Evolutionary conservation across 768 basidiomycete species (phyloP).

Genomic region (Mycena kentingensis): DNA sequence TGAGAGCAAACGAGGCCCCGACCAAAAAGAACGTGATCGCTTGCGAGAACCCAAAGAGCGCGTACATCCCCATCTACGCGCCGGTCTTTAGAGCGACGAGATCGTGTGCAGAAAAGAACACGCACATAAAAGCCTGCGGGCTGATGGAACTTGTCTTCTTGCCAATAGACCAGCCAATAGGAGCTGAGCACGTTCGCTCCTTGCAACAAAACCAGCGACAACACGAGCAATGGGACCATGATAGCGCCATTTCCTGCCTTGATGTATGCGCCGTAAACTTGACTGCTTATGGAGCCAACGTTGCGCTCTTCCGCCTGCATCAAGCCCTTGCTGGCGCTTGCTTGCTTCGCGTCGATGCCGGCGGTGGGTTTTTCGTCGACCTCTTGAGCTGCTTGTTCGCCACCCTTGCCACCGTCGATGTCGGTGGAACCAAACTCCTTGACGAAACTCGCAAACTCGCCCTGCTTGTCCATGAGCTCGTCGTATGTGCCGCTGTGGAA

Average conservation of each 20-base stretch:
- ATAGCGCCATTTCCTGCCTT: constrained; percentile 66
- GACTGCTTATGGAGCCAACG: constrained; percentile 63
- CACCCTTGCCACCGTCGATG: constrained; percentile 48
- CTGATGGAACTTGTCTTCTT: constrained; percentile 65
- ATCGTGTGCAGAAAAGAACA: constrained; percentile 5
- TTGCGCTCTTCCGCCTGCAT: constrained; percentile 89
- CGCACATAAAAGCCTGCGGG: constrained; percentile 73
- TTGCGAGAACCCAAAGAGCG: constrained; percentile 68
- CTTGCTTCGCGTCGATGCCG: constrained; percentile 37
- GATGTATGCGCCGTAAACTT: constrained; percentile 64
- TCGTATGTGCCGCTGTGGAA: constrained; percentile 60
- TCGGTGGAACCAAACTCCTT: constrained; percentile 76
- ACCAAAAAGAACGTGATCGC: constrained; percentile 69
- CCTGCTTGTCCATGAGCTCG: constrained; percentile 64
- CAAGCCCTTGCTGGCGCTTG: constrained; percentile 48
- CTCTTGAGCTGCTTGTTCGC: constrained; percentile 49
- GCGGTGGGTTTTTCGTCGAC: constrained; percentile 37
- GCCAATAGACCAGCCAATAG: constrained; percentile 89
- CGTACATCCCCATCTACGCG: constrained; percentile 79
- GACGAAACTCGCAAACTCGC: constrained; percentile 74
- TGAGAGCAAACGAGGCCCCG: constrained; percentile 61
- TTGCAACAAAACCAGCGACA: constrained; percentile 68
- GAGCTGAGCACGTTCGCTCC: constrained; percentile 69
- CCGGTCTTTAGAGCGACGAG: not conserved
- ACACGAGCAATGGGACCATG: constrained; percentile 64